Conservation (phyloP, 75 land plant genomes). For the Picea sitchensis region DNA sequence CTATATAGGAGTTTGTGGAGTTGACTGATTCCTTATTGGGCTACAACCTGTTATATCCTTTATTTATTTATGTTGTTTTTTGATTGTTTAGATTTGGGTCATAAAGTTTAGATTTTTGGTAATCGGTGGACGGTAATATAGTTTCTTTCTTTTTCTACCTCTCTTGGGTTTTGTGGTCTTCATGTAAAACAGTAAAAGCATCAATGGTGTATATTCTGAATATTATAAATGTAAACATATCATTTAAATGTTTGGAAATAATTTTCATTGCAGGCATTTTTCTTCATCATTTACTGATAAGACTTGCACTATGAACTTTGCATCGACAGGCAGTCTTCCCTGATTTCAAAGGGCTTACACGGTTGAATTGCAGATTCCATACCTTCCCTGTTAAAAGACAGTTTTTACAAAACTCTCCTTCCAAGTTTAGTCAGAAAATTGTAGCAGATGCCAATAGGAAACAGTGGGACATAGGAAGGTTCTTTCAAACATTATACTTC, state of each 20-base stretch:
- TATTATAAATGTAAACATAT: neutral
- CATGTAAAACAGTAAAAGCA: neutral
- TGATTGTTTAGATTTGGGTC: neutral
- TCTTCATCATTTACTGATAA: conserved; percentile 23
- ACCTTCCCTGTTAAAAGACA: neutral
- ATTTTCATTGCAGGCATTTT: conserved; percentile 11
- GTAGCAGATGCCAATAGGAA: conserved; percentile 46
- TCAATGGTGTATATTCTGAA: neutral
- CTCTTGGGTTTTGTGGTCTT: neutral
- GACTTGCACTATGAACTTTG: conserved; percentile 9
- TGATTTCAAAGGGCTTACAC: conserved; percentile 23
- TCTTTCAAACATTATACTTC: conserved; percentile 74
- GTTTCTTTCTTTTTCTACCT: neutral
- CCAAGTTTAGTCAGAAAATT: neutral
- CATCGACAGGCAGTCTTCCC: conserved; percentile 15
- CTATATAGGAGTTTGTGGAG: neutral
- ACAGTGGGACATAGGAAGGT: conserved; percentile 95
- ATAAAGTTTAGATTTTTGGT: neutral
- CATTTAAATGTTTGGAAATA: conserved; percentile 1
- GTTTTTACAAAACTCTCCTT: neutral
- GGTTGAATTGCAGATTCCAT: conserved; percentile 17
- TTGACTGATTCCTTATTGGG: neutral
- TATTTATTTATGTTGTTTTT: neutral
- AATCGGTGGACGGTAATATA: neutral
- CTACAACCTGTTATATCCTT: neutral